A percentile compares a stretch with the other conserved stretches of the same genome.
Evolutionary conservation across 768 basidiomycete genomes (phyloP).

Genomic region (Suillus plorans): DNA sequence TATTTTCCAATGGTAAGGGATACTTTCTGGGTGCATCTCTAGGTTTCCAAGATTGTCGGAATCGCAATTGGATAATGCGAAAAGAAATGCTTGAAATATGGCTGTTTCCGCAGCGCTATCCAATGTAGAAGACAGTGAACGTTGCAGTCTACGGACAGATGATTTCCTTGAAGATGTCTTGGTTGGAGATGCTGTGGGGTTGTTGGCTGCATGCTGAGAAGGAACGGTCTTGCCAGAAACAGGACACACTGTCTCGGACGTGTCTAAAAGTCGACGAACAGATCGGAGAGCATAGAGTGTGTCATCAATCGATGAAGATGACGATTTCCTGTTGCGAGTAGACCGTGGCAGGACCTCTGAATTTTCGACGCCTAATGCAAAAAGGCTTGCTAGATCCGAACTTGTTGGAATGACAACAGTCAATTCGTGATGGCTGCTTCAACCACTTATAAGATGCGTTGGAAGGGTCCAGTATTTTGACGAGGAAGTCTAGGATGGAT

Average conservation of each 20-base stretch:
- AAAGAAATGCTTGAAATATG: background rate
- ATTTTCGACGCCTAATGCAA: background rate
- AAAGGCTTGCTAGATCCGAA: background rate
- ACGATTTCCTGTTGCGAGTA: background rate
- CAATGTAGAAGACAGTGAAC: background rate
- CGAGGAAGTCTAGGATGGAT: too few relatives aligned
- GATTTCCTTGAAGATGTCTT: background rate
- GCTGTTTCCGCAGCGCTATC: background rate
- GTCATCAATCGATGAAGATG: background rate
- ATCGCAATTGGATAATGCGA: background rate
- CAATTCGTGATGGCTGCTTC: too few relatives aligned
- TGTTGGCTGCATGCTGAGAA: background rate
- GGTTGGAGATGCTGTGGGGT: background rate
- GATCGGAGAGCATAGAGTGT: background rate
- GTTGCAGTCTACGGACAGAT: background rate
- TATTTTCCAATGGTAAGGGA: constrained; percentile 7
- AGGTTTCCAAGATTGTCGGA: background rate
- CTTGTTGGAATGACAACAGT: background rate
- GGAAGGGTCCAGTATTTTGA: too few relatives aligned
- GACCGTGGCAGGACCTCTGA: background rate
- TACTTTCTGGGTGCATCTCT: background rate
- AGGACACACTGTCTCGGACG: background rate
- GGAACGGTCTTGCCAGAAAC: background rate
- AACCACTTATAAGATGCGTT: too few relatives aligned
- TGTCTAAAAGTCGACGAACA: background rate